Percentiles rank a stretch among this genome's conserved stretches.
phyloP scores from a whole-genome alignment of 306 rosid species.

The Aeschynomene evenia region DNA sequence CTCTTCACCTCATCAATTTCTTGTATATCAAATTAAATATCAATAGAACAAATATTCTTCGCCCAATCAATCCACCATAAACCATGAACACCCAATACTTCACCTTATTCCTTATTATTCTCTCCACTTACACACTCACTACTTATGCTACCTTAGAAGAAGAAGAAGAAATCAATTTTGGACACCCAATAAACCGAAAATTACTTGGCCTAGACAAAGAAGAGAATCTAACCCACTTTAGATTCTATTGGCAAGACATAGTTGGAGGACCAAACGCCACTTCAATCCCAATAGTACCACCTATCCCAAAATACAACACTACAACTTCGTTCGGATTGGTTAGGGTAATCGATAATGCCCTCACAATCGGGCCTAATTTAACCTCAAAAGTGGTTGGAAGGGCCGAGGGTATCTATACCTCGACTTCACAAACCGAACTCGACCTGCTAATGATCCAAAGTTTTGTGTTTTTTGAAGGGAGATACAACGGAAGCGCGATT shows the following conservation, averaged over 20 bases:
- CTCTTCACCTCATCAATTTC: no score
- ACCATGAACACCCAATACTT: background rate
- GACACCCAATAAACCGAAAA: constrained; percentile 30
- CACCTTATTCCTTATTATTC: background rate
- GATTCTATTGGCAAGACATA: constrained; percentile 61
- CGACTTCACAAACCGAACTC: constrained; percentile 38
- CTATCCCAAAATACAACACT: constrained; percentile 23
- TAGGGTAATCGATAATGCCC: constrained; percentile 26
- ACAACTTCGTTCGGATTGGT: constrained; percentile 29
- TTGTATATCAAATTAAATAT: no score
- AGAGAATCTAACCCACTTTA: constrained; percentile 46
- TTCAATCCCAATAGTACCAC: background rate
- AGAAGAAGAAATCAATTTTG: constrained; percentile 29
- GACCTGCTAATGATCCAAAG: constrained; percentile 51
- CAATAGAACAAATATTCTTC: background rate
- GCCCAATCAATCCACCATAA: no score
- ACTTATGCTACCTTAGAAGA: constrained; percentile 5
- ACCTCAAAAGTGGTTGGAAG: constrained; percentile 38
- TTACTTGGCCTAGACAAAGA: constrained; percentile 23
- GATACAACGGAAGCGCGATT: constrained; percentile 61
- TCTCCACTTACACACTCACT: constrained; percentile 1
- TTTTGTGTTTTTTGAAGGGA: constrained; percentile 51
- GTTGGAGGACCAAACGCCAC: constrained; percentile 35
- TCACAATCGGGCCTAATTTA: constrained; percentile 35
- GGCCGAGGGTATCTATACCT: constrained; percentile 55